Evolutionary conservation across 2,329 filamentous ascomycete species (phyloP).

Genomic region (Sporothrix euskadiensis): DNA sequence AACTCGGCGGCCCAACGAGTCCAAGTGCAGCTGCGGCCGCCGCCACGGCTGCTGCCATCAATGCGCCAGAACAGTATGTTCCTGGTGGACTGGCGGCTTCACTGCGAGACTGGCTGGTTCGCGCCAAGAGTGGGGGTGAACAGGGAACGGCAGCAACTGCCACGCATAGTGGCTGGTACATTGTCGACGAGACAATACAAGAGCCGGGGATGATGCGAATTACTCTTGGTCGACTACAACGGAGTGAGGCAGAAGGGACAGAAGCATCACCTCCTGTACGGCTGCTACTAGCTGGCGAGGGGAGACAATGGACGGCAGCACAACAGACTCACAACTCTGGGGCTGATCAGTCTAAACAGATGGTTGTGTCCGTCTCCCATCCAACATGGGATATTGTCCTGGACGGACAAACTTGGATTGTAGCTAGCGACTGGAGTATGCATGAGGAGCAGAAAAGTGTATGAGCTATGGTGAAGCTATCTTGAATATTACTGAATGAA

Average conservation of each 20-base stretch:
- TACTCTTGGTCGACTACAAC: conserved; percentile 29
- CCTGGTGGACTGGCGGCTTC: conserved; percentile 46
- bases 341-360: conserved; percentile 20
- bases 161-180: background rate
- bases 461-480: background rate
- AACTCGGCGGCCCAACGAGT: background rate
- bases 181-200: background rate
- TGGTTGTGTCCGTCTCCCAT: conserved; percentile 37
- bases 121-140: conserved; percentile 41
- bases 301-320: conserved; percentile 24
- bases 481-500: background rate
- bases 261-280: background rate
- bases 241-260: background rate
- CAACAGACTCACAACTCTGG: background rate
- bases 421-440: conserved; percentile 34
- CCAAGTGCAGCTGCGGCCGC: background rate
- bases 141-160: background rate
- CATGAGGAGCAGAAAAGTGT: background rate
- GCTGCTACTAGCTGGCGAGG: conserved; percentile 35
- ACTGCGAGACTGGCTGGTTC: conserved; percentile 49
- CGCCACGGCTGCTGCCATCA: background rate
- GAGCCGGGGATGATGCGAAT: conserved; percentile 40
- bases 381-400: conserved; percentile 35
- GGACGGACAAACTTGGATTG: conserved; percentile 33
- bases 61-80: conserved; percentile 37